These are phyloP conservation scores for Cyclotella choctawhatcheeana DNA, from an alignment of 108 stramenopile genomes.

Conservation along the genomic window DNA sequence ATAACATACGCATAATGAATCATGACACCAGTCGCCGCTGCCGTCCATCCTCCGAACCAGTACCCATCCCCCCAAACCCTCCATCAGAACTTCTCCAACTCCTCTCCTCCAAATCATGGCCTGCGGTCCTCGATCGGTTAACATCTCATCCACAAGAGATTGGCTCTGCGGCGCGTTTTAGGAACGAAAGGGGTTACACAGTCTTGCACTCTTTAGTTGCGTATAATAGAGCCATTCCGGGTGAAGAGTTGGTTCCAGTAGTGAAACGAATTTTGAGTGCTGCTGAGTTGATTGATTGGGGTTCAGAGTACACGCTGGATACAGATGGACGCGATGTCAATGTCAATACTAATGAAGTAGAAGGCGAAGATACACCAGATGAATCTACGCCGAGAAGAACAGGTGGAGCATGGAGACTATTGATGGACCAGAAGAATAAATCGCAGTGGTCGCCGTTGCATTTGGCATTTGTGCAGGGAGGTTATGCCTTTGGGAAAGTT, in stretches of 20 bases:
- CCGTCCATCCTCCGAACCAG: not conserved
- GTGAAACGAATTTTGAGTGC: slow-evolving; percentile 23
- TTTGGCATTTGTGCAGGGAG: slow-evolving; percentile 42
- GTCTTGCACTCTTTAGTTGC: slow-evolving; percentile 28
- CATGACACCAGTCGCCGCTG: not conserved
- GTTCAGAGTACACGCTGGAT: slow-evolving; percentile 10
- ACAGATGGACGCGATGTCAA: not conserved
- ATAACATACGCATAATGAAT: too few species aligned
- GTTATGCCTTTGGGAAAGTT: slow-evolving; percentile 19
- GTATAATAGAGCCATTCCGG: slow-evolving; percentile 20
- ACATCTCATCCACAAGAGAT: slow-evolving; percentile 30
- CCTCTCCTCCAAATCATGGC: slow-evolving; percentile 21
- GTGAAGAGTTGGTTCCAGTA: slow-evolving; percentile 27
- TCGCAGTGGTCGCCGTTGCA: slow-evolving; percentile 45
- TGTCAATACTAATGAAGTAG: slow-evolving; percentile 5
- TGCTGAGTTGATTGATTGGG: slow-evolving; percentile 41
- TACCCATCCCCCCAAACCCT: not conserved
- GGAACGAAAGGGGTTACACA: slow-evolving; percentile 43
- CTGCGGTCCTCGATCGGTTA: slow-evolving; percentile 8
- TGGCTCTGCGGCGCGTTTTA: slow-evolving; percentile 23
- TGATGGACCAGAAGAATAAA: slow-evolving; percentile 37
- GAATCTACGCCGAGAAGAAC: slow-evolving; percentile 1
- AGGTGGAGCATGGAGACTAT: slow-evolving; percentile 38
- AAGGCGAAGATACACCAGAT: not conserved
- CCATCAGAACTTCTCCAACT: slow-evolving; percentile 32